Conservation (phyloP, 345 rosid species). For the Jatropha curcas region DNA sequence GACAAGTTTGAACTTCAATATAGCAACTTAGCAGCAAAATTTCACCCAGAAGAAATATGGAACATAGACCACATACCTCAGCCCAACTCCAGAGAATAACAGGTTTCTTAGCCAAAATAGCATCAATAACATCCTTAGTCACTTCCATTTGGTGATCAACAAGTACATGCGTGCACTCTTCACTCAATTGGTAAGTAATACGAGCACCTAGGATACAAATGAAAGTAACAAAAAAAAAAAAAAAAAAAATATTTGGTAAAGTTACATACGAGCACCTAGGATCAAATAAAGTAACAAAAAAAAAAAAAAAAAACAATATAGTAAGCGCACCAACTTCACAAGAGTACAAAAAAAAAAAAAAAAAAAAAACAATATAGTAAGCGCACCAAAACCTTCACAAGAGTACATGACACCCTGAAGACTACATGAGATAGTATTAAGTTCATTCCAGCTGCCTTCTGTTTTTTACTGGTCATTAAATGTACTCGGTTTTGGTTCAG, state of each 20-base stretch:
- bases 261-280: too few relatives aligned
- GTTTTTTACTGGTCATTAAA: neutral
- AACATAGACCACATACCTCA: slow-evolving; percentile 48
- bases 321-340: too few relatives aligned
- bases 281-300: too few relatives aligned
- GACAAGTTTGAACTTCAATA: slow-evolving; percentile 4
- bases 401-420: neutral
- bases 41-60: neutral
- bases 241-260: neutral
- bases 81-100: slow-evolving; percentile 58
- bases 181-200: slow-evolving; percentile 37
- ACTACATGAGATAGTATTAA: neutral
- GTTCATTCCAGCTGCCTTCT: neutral
- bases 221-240: slow-evolving; percentile 3
- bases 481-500: neutral
- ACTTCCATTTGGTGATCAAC: slow-evolving; percentile 51
- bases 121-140: slow-evolving; percentile 56
- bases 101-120: slow-evolving; percentile 58
- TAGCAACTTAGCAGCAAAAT: neutral
- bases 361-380: neutral
- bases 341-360: too few relatives aligned
- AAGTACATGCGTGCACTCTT: slow-evolving; percentile 80
- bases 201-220: slow-evolving; percentile 52
- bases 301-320: too few relatives aligned
- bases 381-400: neutral